phyloP scores from a whole-genome alignment of 2,329 filamentous ascomycete species.

The Clonostachys sp. region DNA sequence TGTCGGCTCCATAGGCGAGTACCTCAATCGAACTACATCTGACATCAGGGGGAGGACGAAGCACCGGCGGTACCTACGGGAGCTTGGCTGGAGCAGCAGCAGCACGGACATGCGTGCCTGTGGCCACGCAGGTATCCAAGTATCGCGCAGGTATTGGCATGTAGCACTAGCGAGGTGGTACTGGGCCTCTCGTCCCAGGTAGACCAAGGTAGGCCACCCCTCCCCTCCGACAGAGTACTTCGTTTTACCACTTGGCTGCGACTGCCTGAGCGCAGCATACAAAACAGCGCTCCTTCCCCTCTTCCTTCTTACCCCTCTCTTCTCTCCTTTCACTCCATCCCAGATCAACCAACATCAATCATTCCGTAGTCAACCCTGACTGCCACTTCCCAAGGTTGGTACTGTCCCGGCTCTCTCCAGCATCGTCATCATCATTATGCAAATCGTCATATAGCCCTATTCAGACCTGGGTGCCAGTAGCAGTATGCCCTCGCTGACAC shows the following conservation, averaged over 20 bases:
- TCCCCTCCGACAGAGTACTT: slow-evolving; percentile 3
- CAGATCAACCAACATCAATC: slow-evolving; percentile 11
- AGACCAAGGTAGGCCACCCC: neutral
- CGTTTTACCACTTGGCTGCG: slow-evolving; percentile 3
- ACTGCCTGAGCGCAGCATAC: slow-evolving; percentile 11
- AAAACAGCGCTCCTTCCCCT: slow-evolving; percentile 23
- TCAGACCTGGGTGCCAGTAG: neutral
- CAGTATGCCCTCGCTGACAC: neutral
- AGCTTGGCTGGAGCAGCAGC: no score
- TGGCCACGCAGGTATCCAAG: no score
- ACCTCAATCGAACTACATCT: no score
- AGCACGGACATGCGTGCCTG: no score
- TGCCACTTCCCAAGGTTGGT: slow-evolving; percentile 5
- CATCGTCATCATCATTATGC: neutral
- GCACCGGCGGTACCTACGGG: no score
- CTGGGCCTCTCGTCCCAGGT: neutral
- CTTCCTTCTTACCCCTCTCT: slow-evolving; percentile 12
- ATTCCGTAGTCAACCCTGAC: no score
- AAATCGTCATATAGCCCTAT: neutral
- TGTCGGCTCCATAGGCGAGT: no score
- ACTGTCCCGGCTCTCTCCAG: neutral
- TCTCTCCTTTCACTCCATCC: slow-evolving; percentile 14
- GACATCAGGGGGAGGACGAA: no score
- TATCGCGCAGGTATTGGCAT: neutral
- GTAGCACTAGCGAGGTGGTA: neutral